Evolutionary conservation across 2,329 filamentous ascomycete species (phyloP), one percentile per base, ranked within the genome.

Genomic region (Aureobasidium sp.): DNA sequence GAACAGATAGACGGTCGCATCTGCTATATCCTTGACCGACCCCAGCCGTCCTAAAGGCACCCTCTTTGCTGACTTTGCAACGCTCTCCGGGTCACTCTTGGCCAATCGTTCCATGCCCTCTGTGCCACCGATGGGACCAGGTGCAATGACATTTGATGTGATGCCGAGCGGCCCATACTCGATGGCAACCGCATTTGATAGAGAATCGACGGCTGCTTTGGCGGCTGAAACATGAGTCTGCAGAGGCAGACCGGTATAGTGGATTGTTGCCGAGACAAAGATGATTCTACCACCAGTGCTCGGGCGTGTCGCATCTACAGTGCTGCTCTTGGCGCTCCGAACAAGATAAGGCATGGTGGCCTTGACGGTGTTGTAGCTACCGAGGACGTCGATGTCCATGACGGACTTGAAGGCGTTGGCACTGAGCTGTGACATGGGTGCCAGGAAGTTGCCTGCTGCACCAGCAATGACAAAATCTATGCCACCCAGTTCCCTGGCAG

Each of bases 381-480:
- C 94, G 39, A 97, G 75, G 3, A 96, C 88, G 72, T 97, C 94
- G 70, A 99, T 99, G 64, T 97, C 94, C 69, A 97, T 93, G 66
- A 99, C 94, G 0, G 90, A 82, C 75, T 92, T 95, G 85, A 99
- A 96, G 3, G 90, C 94, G 72, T 97, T 97, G 63, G 89, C 77
- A 44, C 86, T 91, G 54, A 97, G 83, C 65, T 87, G 87, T 44
- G 87, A 83, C 63, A 97, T 87, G 5, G 93, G 89, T 0, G 91
- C 88, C 27, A 99, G 81, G 75, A 97, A 99, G 75, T 99, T 99
- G 63, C 94, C 94, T 21, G 94, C 94, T 15, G 94, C 94, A 55
- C 94, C 94, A 25, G 93, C 93, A 72, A 97, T 96, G 62, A 95
- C 89, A 73, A 87, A 97, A 74, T 99, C 94, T 66, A 99, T 92